Conservation (phyloP, 148 eudicot genomes). For the Silene latifolia region DNA sequence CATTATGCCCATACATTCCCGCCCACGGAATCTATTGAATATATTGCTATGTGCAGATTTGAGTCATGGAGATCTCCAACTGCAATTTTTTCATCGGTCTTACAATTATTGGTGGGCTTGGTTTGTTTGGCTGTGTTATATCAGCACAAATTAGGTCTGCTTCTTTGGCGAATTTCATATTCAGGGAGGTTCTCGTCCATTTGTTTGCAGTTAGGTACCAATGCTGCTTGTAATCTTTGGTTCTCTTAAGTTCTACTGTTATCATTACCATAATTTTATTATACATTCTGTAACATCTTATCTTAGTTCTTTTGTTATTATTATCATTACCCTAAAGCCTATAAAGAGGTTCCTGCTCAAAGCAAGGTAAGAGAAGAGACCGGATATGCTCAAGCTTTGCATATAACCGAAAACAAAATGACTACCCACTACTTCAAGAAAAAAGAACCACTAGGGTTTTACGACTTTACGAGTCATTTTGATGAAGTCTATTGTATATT, state of each 20-base stretch:
- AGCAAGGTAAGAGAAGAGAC: background rate
- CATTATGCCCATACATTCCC: background rate
- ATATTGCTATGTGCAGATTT: background rate
- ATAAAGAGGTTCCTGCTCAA: background rate
- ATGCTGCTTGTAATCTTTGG: constrained; percentile 1
- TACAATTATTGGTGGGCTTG: background rate
- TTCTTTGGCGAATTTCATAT: constrained; percentile 42
- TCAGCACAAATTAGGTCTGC: constrained; percentile 41
- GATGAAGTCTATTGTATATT: background rate
- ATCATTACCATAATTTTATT: constrained; percentile 19
- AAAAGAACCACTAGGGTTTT: background rate
- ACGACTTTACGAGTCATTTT: background rate
- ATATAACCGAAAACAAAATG: background rate
- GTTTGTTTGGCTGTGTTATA: constrained; percentile 32
- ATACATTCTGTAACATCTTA: background rate
- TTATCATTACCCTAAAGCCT: background rate
- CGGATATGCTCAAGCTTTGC: background rate
- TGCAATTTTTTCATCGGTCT: background rate
- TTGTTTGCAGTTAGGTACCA: constrained; percentile 53
- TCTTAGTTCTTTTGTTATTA: background rate
- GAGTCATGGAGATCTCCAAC: constrained; percentile 29
- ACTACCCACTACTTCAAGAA: background rate
- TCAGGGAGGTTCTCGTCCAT: constrained; percentile 47
- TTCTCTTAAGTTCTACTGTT: background rate
- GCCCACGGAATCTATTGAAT: background rate